Percentiles rank a stretch among this genome's conserved stretches.
Evolutionary conservation across 2,329 filamentous ascomycete species (phyloP).

Genomic region (Coniochaeta ligniaria): DNA sequence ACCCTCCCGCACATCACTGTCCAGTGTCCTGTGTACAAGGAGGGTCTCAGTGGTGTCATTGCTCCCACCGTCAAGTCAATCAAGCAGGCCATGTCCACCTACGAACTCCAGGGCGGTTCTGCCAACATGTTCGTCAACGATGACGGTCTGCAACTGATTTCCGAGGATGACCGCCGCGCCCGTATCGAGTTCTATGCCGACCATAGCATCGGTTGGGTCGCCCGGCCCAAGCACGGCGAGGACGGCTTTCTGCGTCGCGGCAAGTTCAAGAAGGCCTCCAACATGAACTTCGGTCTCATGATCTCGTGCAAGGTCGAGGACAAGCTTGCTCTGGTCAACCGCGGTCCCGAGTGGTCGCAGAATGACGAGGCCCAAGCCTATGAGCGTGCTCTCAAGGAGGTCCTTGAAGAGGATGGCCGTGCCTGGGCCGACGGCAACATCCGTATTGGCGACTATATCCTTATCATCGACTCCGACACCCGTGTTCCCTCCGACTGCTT

Average conservation of each 20-base stretch:
- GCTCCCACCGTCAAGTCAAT: conserved; percentile 70
- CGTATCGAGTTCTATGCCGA: conserved; percentile 63
- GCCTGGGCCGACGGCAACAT: conserved; percentile 83
- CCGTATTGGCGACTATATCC: conserved; percentile 76
- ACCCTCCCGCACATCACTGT: conserved; percentile 69
- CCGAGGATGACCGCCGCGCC: conserved; percentile 52
- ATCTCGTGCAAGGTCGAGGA: conserved; percentile 65
- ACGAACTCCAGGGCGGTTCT: conserved; percentile 70
- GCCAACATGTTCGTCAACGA: conserved; percentile 74
- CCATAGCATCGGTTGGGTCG: conserved; percentile 63
- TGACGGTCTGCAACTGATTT: conserved; percentile 63
- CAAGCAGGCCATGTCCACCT: conserved; percentile 70
- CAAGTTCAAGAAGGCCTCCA: conserved; percentile 66
- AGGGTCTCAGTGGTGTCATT: conserved; percentile 69
- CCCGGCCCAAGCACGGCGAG: conserved; percentile 56
- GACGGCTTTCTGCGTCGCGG: conserved; percentile 56
- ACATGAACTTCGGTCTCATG: conserved; percentile 66
- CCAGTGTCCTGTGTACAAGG: conserved; percentile 84
- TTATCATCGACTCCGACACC: conserved; percentile 73
- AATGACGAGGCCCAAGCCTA: conserved; percentile 62
- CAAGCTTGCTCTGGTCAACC: conserved; percentile 50
- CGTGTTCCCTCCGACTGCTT: conserved; percentile 72
- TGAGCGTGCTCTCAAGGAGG: conserved; percentile 55
- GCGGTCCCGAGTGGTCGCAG: conserved; percentile 58
- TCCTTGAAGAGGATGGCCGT: conserved; percentile 59